These are phyloP conservation scores for Dryas octopetala DNA, from an alignment of 306 rosid species.

Conservation along the genomic window DNA sequence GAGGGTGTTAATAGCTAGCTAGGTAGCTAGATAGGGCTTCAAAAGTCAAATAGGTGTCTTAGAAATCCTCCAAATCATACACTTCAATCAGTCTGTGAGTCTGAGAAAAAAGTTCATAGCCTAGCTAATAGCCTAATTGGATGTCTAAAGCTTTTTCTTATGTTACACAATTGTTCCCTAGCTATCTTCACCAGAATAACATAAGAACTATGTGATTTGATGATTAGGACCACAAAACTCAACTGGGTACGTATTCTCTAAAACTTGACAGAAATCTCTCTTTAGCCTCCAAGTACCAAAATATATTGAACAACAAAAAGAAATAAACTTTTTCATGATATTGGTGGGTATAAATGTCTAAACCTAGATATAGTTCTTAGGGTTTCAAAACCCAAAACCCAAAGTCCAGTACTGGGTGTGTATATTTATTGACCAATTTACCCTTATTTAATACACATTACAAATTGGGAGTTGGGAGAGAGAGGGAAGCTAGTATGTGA, in stretches of 20 bases:
- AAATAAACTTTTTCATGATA: no score
- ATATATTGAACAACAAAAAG: not conserved
- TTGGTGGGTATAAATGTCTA: no score
- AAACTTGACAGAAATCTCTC: not conserved
- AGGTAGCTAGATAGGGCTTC: conserved; percentile 26
- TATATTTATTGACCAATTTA: not conserved
- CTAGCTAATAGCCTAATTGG: not conserved
- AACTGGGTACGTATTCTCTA: not conserved
- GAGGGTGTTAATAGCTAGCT: conserved; percentile 2
- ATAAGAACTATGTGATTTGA: not conserved
- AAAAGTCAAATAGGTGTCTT: conserved; percentile 17
- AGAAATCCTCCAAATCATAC: not conserved
- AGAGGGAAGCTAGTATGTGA: not conserved
- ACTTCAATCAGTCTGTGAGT: conserved; percentile 3
- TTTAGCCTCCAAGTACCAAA: not conserved
- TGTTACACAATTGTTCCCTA: no score
- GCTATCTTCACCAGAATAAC: not conserved
- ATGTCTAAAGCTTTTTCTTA: not conserved
- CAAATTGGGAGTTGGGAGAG: not conserved
- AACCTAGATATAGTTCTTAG: not conserved
- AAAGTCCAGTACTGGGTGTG: not conserved
- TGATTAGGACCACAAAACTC: not conserved
- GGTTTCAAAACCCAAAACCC: conserved; percentile 5
- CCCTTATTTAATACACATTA: not conserved
- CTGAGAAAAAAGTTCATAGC: conserved; percentile 9